These are phyloP conservation scores for Pythium graminicola DNA, from an alignment of 352 stramenopile species.

Conservation along the genomic window DNA sequence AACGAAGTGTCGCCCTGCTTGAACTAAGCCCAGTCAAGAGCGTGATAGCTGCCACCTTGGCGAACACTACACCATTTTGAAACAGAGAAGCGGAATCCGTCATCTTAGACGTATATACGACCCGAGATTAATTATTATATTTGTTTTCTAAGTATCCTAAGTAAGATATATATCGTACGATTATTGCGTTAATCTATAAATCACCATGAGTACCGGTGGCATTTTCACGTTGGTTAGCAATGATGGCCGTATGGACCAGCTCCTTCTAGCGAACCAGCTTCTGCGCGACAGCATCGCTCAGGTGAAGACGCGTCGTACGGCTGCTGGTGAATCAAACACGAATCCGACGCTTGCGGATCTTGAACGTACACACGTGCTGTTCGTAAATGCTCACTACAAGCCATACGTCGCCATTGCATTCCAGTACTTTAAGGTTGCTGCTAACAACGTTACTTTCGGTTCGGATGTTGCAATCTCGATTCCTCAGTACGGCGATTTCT, in stretches of 20 bases:
- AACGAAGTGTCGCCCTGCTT: too few species aligned
- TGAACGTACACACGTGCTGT: slow-evolving; percentile 12
- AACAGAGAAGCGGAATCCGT: too few species aligned
- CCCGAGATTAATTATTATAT: slow-evolving; percentile 7
- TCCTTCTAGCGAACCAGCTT: slow-evolving; percentile 13
- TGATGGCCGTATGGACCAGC: slow-evolving; percentile 4
- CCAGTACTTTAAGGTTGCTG: slow-evolving; percentile 14
- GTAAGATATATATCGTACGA: slow-evolving; percentile 4
- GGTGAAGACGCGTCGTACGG: slow-evolving; percentile 6
- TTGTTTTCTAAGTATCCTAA: neutral
- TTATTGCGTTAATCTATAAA: neutral
- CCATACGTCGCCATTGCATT: slow-evolving; percentile 15
- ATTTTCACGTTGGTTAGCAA: neutral
- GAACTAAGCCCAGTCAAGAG: too few species aligned
- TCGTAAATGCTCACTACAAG: slow-evolving; percentile 18
- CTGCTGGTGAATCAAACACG: neutral
- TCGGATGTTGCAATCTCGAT: slow-evolving; percentile 15
- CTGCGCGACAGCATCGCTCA: slow-evolving; percentile 14
- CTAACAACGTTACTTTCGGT: slow-evolving; percentile 12
- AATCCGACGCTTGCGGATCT: slow-evolving; percentile 10
- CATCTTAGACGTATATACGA: too few species aligned
- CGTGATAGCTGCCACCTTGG: too few species aligned
- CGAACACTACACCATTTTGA: too few species aligned
- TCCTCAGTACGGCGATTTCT: slow-evolving; percentile 17
- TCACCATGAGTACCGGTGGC: neutral